phyloP scores from a whole-genome alignment of 768 basidiomycete species.

The Clathrus columnatus region DNA sequence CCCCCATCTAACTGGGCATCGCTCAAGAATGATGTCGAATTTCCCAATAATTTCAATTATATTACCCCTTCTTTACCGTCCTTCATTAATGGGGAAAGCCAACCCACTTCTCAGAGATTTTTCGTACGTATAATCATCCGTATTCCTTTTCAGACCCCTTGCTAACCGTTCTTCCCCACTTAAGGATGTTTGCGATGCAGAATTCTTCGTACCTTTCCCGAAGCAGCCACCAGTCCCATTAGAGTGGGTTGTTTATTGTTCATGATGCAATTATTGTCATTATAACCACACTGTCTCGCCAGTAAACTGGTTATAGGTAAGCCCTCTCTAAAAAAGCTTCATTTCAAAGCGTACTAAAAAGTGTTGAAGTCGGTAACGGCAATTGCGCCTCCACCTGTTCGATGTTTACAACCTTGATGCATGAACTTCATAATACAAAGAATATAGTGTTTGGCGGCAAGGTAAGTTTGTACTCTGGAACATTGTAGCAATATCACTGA shows the following conservation, averaged over 20 bases:
- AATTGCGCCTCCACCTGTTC: conserved; percentile 54
- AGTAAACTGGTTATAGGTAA: conserved; percentile 4
- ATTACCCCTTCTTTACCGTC: conserved; percentile 34
- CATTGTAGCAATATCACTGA: background rate
- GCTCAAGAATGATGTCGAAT: conserved; percentile 33
- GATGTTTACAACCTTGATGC: conserved; percentile 55
- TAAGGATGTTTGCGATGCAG: conserved; percentile 26
- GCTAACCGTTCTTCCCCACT: background rate
- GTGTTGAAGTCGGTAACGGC: conserved; percentile 25
- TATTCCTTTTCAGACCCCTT: background rate
- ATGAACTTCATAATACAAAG: conserved; percentile 43
- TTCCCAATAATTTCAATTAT: conserved; percentile 34
- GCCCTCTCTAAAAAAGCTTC: background rate
- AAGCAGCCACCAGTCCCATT: conserved; percentile 38
- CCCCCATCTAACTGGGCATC: conserved; percentile 27
- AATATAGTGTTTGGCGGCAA: conserved; percentile 52
- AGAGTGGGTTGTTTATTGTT: conserved; percentile 20
- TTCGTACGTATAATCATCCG: conserved; percentile 26
- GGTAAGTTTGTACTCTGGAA: background rate
- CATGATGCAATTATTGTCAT: background rate
- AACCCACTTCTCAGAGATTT: conserved; percentile 42
- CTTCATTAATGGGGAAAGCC: conserved; percentile 34
- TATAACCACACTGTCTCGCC: background rate
- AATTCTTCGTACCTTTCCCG: conserved; percentile 29
- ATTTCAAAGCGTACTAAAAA: background rate